A percentile compares a stretch with the other conserved stretches of the same genome.
Evolutionary conservation across 495 filamentous ascomycete genomes (phyloP).

Genomic region (Daldinia caldariorum): DNA sequence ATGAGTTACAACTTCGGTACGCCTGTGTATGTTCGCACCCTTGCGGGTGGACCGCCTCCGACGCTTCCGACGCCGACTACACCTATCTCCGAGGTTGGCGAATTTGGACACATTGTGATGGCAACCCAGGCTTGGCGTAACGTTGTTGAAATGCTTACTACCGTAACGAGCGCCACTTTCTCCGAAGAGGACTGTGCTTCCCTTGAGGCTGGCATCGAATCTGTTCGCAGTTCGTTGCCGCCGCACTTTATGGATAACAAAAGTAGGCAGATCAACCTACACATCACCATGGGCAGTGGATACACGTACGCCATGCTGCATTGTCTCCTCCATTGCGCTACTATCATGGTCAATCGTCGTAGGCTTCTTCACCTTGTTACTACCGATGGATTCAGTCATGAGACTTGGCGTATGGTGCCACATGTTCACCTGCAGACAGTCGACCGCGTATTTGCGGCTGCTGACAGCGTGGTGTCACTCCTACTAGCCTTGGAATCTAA

Average conservation of each 20-base stretch:
- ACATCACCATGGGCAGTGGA: slow-evolving; percentile 64
- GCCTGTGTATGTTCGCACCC: slow-evolving; percentile 58
- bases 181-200: slow-evolving; percentile 55
- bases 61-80: slow-evolving; percentile 47
- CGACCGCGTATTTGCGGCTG: slow-evolving; percentile 60
- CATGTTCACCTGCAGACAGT: slow-evolving; percentile 53
- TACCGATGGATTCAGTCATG: slow-evolving; percentile 56
- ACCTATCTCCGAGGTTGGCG: slow-evolving; percentile 56
- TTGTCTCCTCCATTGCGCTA: slow-evolving; percentile 60
- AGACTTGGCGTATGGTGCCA: slow-evolving; percentile 55
- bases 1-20: slow-evolving; percentile 62
- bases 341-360: slow-evolving; percentile 62
- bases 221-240: slow-evolving; percentile 56
- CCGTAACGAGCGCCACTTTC: slow-evolving; percentile 55
- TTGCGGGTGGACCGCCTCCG: slow-evolving; percentile 52
- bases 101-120: slow-evolving; percentile 62
- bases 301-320: slow-evolving; percentile 63
- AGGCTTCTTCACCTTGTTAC: slow-evolving; percentile 60
- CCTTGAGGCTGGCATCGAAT: slow-evolving; percentile 58
- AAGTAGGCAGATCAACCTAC: slow-evolving; percentile 59
- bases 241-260: slow-evolving; percentile 63
- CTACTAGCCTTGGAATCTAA: slow-evolving; percentile 58
- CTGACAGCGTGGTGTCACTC: slow-evolving; percentile 59
- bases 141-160: slow-evolving; percentile 63
- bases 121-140: slow-evolving; percentile 63